Conservation (phyloP, 1,139 yeast species). For the Suhomyces maxii region DNA sequence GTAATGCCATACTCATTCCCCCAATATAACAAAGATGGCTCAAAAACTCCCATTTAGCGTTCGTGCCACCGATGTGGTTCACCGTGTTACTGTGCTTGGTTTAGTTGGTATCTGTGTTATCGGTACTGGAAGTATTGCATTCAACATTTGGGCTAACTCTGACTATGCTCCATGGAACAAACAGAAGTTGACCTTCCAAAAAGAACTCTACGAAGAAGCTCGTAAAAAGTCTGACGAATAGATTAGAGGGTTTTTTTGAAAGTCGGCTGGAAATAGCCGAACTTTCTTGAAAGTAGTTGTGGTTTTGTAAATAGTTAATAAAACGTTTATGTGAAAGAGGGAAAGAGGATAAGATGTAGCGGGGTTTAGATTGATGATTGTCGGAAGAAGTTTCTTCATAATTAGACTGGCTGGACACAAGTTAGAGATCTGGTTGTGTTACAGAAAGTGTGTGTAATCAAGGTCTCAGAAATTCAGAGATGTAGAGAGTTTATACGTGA, state of each 20-base stretch:
- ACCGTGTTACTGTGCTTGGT: conserved; percentile 27
- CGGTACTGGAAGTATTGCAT: conserved; percentile 29
- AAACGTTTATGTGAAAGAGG: background rate
- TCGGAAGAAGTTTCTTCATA: no score
- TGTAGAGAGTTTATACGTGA: no score
- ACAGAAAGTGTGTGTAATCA: no score
- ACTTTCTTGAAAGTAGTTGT: background rate
- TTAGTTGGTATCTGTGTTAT: conserved; percentile 38
- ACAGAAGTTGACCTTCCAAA: conserved; percentile 40
- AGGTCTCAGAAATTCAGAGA: no score
- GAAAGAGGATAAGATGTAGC: background rate
- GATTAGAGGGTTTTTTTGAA: no score
- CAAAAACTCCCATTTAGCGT: conserved; percentile 45
- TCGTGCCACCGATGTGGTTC: conserved; percentile 34
- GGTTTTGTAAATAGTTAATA: conserved; percentile 6
- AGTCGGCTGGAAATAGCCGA: background rate
- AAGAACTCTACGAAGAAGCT: conserved; percentile 30
- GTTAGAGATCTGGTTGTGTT: no score
- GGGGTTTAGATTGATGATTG: background rate
- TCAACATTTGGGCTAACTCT: conserved; percentile 30
- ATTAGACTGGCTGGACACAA: no score
- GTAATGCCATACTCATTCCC: background rate
- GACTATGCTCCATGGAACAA: conserved; percentile 47
- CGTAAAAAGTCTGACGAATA: conserved; percentile 10
- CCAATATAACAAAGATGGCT: conserved; percentile 20